Base-by-base conservation (phyloP, 73 alveolate genomes). In the Paramecium biaurelia region DNA sequence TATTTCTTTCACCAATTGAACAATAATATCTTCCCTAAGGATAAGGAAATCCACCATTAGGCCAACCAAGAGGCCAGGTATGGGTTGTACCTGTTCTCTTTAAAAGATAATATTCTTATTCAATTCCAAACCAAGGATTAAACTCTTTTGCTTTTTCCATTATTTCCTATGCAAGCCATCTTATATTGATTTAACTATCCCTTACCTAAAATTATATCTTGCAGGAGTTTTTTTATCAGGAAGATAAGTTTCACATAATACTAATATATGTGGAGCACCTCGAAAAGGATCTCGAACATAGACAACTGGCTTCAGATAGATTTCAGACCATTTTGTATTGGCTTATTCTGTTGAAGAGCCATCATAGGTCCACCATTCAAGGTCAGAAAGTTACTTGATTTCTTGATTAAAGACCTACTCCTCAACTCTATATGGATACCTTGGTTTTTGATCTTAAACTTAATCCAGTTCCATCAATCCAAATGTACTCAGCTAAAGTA, bases 111-210 rank as follows among this genome's bases (percentile, higher is more conserved):
- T 97, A 97, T 92, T 97, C 99, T 92, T 97, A 94, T 95, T 97
- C 99, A 18, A 97, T 93, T 74, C 99, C 99, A 86, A 96, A 97
- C 99, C 98, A 96, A 38, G 99, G 98, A 26, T 96, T 95, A 58
- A 57, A 93, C 6, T 86, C 95, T 43, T 70, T 72, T 37, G 95
- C 95, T 59, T 85, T 86, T 3, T 94, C 95, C 89, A 95, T 86
- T 42, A 95, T 92, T 37, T 85, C 67, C 45, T 92, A 85, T 23
- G 97, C 89, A 74, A 74, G 12, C 70, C 74, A 47, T 43, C 90
- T 79, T n/a, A 34, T 5, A 72, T 12, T n/a, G 12, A 12, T 34
- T 9, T n/a, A 15, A 7, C 1, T 8, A 20, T 0, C 10, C 10
- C 57, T 24, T 47, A 56, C 86, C 93, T 93, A 92, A 97, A 96